Conservation (phyloP, 2,329 filamentous ascomycete genomes). For the Thielaviopsis ethacetica region DNA sequence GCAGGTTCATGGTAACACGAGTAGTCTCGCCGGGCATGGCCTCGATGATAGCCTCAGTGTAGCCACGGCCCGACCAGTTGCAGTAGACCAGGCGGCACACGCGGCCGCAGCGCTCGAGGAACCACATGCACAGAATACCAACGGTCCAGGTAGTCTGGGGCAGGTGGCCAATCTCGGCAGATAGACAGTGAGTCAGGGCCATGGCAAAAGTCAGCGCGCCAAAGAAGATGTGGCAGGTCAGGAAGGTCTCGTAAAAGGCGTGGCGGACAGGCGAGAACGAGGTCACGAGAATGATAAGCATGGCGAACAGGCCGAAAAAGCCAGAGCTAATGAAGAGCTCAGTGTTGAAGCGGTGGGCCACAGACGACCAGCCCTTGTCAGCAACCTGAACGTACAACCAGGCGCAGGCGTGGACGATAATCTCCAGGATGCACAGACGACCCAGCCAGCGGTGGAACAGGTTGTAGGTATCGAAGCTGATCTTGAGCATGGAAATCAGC, state of each 20-base stretch:
- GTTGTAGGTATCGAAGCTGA: conserved; percentile 74
- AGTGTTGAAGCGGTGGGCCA: conserved; percentile 35
- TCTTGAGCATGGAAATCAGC: conserved; percentile 51
- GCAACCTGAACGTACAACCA: conserved; percentile 60
- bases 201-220: conserved; percentile 51
- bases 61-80: conserved; percentile 44
- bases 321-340: conserved; percentile 52
- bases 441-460: conserved; percentile 68
- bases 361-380: conserved; percentile 44
- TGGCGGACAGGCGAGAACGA: conserved; percentile 71
- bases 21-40: conserved; percentile 52
- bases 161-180: conserved; percentile 49
- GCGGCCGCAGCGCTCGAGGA: conserved; percentile 49
- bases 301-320: conserved; percentile 40
- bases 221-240: conserved; percentile 68
- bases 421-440: conserved; percentile 56
- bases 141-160: conserved; percentile 62
- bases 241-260: conserved; percentile 93
- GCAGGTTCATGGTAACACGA: conserved; percentile 53
- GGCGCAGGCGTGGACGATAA: conserved; percentile 47
- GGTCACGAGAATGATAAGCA: conserved; percentile 50
- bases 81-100: conserved; percentile 46
- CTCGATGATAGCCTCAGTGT: conserved; percentile 50
- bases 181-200: conserved; percentile 62
- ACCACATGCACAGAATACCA: conserved; percentile 62